Conservation (phyloP, 75 land plant genomes). For the Selaginella moellendorffii region DNA sequence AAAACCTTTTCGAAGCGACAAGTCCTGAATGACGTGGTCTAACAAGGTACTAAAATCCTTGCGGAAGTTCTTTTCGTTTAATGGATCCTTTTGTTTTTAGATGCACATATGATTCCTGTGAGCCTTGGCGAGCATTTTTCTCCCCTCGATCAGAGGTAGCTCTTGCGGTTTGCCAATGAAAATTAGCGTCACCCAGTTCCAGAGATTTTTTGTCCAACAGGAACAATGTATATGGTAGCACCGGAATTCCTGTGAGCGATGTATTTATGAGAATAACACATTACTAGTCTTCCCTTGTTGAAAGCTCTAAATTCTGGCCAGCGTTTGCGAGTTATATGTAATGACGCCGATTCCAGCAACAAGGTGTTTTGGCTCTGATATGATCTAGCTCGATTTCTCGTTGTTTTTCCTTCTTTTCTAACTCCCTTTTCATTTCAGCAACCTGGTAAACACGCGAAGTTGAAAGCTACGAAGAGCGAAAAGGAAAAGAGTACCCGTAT, state of each 20-base stretch:
- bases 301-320: no score
- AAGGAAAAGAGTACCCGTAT: conserved; percentile 6
- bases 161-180: neutral
- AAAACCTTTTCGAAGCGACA: conserved; percentile 29
- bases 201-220: neutral
- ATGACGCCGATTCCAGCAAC: conserved; percentile 15
- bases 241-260: no score
- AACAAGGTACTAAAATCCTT: neutral
- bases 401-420: conserved; percentile 14
- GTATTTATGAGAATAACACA: no score
- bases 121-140: neutral
- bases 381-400: conserved; percentile 12
- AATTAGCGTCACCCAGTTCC: neutral
- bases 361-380: conserved; percentile 11
- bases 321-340: no score
- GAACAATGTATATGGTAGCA: no score
- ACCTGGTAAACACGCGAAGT: neutral
- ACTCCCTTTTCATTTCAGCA: conserved; percentile 14
- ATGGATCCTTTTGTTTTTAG: no score
- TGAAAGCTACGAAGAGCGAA: neutral
- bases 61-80: neutral
- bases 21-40: neutral
- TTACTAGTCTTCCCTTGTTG: no score
- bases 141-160: no score
- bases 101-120: neutral